Percentiles rank a stretch among this genome's conserved stretches.
phyloP scores from a whole-genome alignment of 2,329 filamentous ascomycete species.

The Paramyrothecium sp. region DNA sequence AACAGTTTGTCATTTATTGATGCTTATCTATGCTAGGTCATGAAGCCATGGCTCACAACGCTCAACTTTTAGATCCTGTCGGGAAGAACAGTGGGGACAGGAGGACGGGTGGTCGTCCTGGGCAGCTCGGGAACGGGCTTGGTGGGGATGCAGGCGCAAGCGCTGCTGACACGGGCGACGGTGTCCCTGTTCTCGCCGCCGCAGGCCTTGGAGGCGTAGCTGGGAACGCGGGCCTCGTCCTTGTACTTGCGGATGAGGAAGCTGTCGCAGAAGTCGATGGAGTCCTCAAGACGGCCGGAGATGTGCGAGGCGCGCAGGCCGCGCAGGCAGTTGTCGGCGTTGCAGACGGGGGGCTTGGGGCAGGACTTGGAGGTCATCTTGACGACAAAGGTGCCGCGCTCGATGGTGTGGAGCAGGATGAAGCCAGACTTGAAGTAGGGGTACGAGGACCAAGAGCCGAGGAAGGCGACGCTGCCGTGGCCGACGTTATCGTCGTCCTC shows the following conservation, averaged over 20 bases:
- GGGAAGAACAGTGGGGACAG: slow-evolving; percentile 17
- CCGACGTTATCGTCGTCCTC: slow-evolving; percentile 34
- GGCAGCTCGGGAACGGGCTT: slow-evolving; percentile 17
- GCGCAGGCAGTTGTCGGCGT: slow-evolving; percentile 2
- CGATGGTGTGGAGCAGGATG: slow-evolving; percentile 3
- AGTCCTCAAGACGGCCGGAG: slow-evolving; percentile 1
- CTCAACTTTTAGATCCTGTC: neutral
- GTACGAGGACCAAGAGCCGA: slow-evolving; percentile 3
- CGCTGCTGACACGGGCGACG: slow-evolving; percentile 1
- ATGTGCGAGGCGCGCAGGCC: neutral
- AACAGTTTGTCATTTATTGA: too few species aligned
- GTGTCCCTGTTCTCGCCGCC: neutral
- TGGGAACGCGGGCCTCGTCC: neutral
- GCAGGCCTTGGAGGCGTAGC: neutral
- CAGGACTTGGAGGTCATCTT: slow-evolving; percentile 3
- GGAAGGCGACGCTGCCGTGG: slow-evolving; percentile 1
- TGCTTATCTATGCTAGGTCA: too few species aligned
- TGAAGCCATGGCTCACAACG: too few species aligned
- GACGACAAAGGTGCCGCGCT: slow-evolving; percentile 2
- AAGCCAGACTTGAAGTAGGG: slow-evolving; percentile 1
- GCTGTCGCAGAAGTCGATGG: neutral
- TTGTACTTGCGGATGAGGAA: neutral
- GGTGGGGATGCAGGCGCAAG: slow-evolving; percentile 3
- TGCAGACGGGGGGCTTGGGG: neutral
- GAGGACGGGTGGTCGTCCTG: slow-evolving; percentile 17